Evolutionary conservation across 139 green algal genomes (phyloP), one percentile per base, ranked within the genome.

Genomic region (Desmodesmus armatus): DNA sequence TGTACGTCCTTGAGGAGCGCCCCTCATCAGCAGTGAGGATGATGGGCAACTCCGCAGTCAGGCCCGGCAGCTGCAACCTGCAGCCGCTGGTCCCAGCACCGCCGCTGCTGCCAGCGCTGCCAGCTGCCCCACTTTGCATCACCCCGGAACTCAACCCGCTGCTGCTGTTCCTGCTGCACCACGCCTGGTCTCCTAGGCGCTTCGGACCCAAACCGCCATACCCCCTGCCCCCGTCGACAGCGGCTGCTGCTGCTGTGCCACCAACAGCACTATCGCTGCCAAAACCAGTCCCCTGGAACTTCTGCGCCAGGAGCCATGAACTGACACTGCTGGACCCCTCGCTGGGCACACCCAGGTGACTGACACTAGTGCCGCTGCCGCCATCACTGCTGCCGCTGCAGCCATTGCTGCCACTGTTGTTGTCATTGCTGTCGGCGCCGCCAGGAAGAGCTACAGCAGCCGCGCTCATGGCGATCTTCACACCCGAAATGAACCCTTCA

Each of bases 11-110:
- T 3, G 58, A 78, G 3, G 82, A 87, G 43, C 40, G 39, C 19
- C 82, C 82, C 37, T 87, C 82, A 58, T 87, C 82, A 29, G 82
- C 82, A 21, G 82, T 87, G 0, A 73, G 11, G 27, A 87, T 87
- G 51, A 87, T 47, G 6, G 82, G 82, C 58, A 87, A 53, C 60
- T 87, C 82, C 31, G 72, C 69, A 33, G 72, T 76, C 29, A 73
- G 33, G 1, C 71, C 71, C 29, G 82, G 82, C 17, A 86, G 72
- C 58, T 40, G 40, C 40, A 74, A 4, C 5, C 55, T 60, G 62
- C 71, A 70, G 37, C 66, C 37, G 67, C 27, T 37, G 58, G 37
- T 60, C 31, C 63, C 49, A 25, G 75, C 43, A n/a, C 40, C 17
- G 60, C 33, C 40, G 58, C 77, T 65, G 62, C 78, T 85, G 62